Percentiles rank a stretch among this genome's conserved stretches.
phyloP scores from a whole-genome alignment of 2,329 filamentous ascomycete genomes.

The Monosporascus sp. region DNA sequence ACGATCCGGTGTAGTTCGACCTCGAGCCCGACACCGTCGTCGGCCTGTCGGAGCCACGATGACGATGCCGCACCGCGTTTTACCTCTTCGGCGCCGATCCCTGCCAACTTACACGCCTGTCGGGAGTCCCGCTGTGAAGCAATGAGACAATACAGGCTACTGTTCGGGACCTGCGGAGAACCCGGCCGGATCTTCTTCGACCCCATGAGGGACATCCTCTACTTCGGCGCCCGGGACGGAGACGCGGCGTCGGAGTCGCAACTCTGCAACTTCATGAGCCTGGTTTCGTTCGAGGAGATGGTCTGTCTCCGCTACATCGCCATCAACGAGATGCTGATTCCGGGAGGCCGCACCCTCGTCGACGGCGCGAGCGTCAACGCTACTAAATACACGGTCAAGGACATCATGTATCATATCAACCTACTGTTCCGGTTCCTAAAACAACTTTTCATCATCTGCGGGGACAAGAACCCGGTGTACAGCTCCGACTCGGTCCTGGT shows the following conservation, averaged over 20 bases:
- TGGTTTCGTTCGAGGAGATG: slow-evolving; percentile 37
- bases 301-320: slow-evolving; percentile 36
- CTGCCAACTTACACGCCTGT: slow-evolving; percentile 41
- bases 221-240: slow-evolving; percentile 40
- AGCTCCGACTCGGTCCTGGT: slow-evolving; percentile 22
- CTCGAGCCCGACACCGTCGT: slow-evolving; percentile 11
- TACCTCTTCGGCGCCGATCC: slow-evolving; percentile 36
- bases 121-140: slow-evolving; percentile 41
- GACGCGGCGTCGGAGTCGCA: slow-evolving; percentile 41
- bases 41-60: too few species aligned
- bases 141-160: slow-evolving; percentile 33
- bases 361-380: background rate
- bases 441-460: slow-evolving; percentile 40
- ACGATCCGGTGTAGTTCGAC: slow-evolving; percentile 35
- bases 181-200: slow-evolving; percentile 40
- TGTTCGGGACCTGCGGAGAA: slow-evolving; percentile 37
- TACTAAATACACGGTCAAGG: background rate
- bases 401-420: slow-evolving; percentile 32
- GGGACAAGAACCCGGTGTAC: slow-evolving; percentile 30
- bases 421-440: slow-evolving; percentile 33
- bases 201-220: slow-evolving; percentile 37
- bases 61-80: slow-evolving; percentile 16
- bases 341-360: slow-evolving; percentile 8
- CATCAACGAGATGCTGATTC: slow-evolving; percentile 39
- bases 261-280: slow-evolving; percentile 38